Percentiles rank a stretch among this genome's conserved stretches.
Conservation (phyloP, 345 rosid species). For the Citrus sinensis region DVS_A1.0 CM039165.1:27199001-27199500, state of each 20-base stretch:
- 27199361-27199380: conserved; percentile 26
- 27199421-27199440: conserved; percentile 49
- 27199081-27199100: conserved; percentile 46
- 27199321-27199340: neutral
- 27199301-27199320: neutral
- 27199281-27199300: neutral
- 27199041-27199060: conserved; percentile 17
- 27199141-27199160: conserved; percentile 25
- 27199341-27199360: conserved; percentile 17
- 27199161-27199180: conserved; percentile 8
- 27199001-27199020: conserved; percentile 18
- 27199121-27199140: conserved; percentile 17
- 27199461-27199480: conserved; percentile 29
- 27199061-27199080: conserved; percentile 34
- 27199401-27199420: conserved; percentile 51
- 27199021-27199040: conserved; percentile 42
- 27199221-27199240: neutral
- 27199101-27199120: conserved; percentile 22
- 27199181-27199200: neutral
- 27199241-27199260: neutral
- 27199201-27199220: neutral
- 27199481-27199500: conserved; percentile 41
- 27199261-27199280: neutral
- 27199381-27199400: conserved; percentile 22
- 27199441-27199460: conserved; percentile 40